Conservation (phyloP, 2,329 filamentous ascomycete genomes). For the Xylariomycetidae sp. region DNA sequence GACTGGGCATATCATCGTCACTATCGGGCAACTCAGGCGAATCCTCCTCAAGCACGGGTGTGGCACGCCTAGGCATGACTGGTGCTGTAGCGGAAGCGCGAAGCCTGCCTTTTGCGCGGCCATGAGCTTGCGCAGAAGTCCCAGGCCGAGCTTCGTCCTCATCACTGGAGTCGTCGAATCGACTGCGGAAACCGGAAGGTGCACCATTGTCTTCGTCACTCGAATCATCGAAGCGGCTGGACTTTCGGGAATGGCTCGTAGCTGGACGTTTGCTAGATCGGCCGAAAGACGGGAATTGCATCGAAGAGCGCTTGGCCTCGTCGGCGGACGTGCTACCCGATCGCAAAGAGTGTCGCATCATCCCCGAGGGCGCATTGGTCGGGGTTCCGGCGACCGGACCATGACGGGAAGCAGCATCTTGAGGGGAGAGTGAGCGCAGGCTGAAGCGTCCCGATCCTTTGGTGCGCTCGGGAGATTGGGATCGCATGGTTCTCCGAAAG, state of each 20-base stretch:
- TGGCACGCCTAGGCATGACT: constrained; percentile 50
- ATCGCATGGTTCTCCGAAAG: constrained; percentile 72
- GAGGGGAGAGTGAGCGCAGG: constrained; percentile 64
- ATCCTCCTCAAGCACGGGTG: constrained; percentile 46
- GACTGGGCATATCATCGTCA: constrained; percentile 39
- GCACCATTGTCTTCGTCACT: constrained; percentile 51
- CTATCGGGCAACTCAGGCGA: constrained; percentile 57
- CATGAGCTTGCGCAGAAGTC: constrained; percentile 21
- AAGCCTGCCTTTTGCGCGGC: constrained; percentile 26
- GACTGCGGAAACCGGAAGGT: constrained; percentile 41
- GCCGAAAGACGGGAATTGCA: constrained; percentile 39
- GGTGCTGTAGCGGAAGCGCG: constrained; percentile 23
- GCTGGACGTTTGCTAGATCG: constrained; percentile 29
- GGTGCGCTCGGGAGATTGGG: constrained; percentile 30
- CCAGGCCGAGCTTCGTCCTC: constrained; percentile 42
- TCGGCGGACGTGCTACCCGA: constrained; percentile 30
- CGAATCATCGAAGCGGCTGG: constrained; percentile 54
- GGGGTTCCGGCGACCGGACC: constrained; percentile 35
- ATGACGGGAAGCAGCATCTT: constrained; percentile 47
- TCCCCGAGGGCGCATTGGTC: constrained; percentile 30
- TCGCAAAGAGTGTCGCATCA: constrained; percentile 42
- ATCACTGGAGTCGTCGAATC: constrained; percentile 69
- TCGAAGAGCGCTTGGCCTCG: constrained; percentile 27
- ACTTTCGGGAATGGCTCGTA: constrained; percentile 16
- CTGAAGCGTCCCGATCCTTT: constrained; percentile 57